Evolutionary conservation across 2,329 filamentous ascomycete species (phyloP).

Genomic region (Diplodia seriata): DNA sequence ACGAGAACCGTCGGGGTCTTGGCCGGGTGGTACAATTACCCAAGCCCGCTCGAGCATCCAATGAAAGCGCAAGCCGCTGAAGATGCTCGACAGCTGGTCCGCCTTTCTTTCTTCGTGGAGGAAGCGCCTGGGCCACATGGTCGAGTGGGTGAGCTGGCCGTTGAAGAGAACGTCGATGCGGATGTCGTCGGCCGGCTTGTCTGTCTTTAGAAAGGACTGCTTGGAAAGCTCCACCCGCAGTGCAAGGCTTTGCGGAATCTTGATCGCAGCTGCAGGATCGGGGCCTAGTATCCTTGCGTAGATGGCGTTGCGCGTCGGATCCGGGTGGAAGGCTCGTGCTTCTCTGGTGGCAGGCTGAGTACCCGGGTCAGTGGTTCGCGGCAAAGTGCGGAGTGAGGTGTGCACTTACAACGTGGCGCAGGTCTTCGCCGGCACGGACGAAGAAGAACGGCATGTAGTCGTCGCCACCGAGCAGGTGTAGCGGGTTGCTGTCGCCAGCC

Average conservation of each 20-base stretch:
- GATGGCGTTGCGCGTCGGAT: slow-evolving; percentile 16
- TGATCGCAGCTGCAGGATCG: not conserved
- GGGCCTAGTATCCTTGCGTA: not conserved
- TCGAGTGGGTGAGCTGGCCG: slow-evolving; percentile 50
- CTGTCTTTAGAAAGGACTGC: slow-evolving; percentile 37
- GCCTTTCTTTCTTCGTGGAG: slow-evolving; percentile 35
- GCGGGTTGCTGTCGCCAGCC: slow-evolving; percentile 39
- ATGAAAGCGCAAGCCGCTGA: slow-evolving; percentile 50
- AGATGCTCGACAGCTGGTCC: slow-evolving; percentile 39
- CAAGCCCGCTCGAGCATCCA: slow-evolving; percentile 54
- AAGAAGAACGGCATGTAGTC: slow-evolving; percentile 44
- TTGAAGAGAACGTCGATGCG: slow-evolving; percentile 59
- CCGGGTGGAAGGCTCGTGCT: not conserved
- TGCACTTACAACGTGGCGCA: slow-evolving; percentile 30
- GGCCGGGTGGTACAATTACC: slow-evolving; percentile 47
- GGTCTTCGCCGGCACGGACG: slow-evolving; percentile 37
- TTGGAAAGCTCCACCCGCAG: slow-evolving; percentile 44
- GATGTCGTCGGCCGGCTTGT: slow-evolving; percentile 42
- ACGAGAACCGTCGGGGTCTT: slow-evolving; percentile 38
- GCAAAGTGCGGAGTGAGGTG: not conserved
- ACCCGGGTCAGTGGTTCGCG: not conserved
- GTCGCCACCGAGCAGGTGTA: slow-evolving; percentile 37
- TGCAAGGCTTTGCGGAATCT: slow-evolving; percentile 39
- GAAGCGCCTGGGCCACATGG: slow-evolving; percentile 40
- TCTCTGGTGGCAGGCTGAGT: slow-evolving; percentile 12